Evolutionary conservation across 2,329 filamentous ascomycete genomes (phyloP).

Genomic region (Colletotrichum camelliae): DNA sequence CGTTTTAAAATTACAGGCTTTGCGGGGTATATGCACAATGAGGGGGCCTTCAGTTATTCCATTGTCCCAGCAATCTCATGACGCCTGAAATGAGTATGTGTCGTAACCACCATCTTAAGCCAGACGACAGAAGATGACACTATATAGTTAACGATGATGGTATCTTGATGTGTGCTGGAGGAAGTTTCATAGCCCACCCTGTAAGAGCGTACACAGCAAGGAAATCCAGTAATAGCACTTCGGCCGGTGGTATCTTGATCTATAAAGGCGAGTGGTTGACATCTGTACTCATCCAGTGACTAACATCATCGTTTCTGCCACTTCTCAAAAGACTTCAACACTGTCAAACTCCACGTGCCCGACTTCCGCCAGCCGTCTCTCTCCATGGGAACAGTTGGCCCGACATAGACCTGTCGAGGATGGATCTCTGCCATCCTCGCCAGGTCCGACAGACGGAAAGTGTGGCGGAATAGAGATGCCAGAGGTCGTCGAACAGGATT

Average conservation of each 20-base stretch:
- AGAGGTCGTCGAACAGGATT: slow-evolving; percentile 2
- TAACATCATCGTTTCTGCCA: background rate
- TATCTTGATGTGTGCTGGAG: no score
- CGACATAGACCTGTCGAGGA: background rate
- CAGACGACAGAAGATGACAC: no score
- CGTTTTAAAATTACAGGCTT: no score
- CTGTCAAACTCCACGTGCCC: background rate
- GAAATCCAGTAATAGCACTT: no score
- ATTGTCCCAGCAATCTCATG: no score
- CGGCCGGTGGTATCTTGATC: background rate
- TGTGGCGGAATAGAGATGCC: background rate
- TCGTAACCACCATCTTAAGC: no score
- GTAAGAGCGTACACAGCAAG: no score
- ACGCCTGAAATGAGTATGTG: no score
- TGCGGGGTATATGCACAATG: no score
- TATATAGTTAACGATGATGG: no score
- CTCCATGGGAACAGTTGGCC: background rate
- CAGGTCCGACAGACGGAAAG: background rate
- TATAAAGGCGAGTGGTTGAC: background rate
- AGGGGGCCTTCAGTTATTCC: no score
- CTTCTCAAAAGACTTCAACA: background rate
- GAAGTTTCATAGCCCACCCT: no score
- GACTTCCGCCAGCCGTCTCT: background rate
- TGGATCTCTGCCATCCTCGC: background rate
- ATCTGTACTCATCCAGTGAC: background rate